phyloP scores from a whole-genome alignment of 345 rosid genomes.

The Excoecaria agallocha region DNA sequence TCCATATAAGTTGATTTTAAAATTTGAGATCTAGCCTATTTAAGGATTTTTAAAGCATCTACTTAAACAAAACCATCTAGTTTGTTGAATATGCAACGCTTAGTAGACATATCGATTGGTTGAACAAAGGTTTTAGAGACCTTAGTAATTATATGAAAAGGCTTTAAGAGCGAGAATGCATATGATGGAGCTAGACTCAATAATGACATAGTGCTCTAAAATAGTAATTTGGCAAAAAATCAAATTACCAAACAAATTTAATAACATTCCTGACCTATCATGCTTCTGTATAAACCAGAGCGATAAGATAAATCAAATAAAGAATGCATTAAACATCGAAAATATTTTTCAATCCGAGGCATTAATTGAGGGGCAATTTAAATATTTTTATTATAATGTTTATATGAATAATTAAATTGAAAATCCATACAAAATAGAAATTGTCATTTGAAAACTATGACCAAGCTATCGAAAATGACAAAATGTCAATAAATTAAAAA shows the following conservation, averaged over 20 bases:
- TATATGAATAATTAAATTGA: background rate
- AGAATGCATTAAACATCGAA: background rate
- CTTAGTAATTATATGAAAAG: constrained; percentile 18
- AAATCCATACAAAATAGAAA: background rate
- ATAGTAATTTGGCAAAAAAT: background rate
- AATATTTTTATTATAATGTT: background rate
- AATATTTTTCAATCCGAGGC: background rate
- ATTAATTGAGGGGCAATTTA: background rate
- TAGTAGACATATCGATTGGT: constrained; percentile 1
- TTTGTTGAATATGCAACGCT: constrained; percentile 5
- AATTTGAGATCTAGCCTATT: constrained; percentile 27
- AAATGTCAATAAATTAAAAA: background rate
- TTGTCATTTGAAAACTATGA: background rate
- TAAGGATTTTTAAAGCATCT: constrained; percentile 26
- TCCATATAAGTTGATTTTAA: constrained; percentile 26
- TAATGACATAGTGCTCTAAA: constrained; percentile 15
- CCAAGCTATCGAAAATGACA: background rate
- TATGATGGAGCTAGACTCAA: constrained; percentile 16
- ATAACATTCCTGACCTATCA: too few relatives aligned
- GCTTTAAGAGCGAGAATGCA: background rate
- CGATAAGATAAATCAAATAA: too few relatives aligned
- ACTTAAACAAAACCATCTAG: constrained; percentile 17
- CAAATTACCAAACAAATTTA: background rate
- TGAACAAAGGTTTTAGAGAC: constrained; percentile 3
- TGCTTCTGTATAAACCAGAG: too few relatives aligned